A percentile compares a stretch with the other conserved stretches of the same genome.
phyloP scores from a whole-genome alignment of 139 green algal species.

The Pleodorina starrii region DNA sequence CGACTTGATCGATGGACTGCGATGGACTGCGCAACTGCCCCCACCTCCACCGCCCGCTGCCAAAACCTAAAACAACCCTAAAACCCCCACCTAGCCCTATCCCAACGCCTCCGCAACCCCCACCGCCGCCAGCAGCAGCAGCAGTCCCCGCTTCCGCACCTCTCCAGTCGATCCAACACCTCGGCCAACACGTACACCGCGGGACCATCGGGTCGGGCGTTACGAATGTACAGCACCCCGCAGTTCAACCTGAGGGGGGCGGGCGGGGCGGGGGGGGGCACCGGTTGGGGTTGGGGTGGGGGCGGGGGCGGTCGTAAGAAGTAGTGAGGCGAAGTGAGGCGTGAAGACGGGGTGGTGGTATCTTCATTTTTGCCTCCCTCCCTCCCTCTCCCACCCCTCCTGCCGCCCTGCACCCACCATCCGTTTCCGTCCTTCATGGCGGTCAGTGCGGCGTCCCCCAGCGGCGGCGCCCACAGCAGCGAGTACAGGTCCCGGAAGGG shows the following conservation, averaged over 20 bases:
- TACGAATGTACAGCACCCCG: slow-evolving; percentile 56
- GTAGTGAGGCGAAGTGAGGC: background rate
- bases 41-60: no score
- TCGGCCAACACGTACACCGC: slow-evolving; percentile 48
- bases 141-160: slow-evolving; percentile 14
- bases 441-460: slow-evolving; percentile 1
- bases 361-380: background rate
- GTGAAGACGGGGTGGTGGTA: background rate
- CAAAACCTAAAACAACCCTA: no score
- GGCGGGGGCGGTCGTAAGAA: background rate
- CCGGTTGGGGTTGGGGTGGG: background rate
- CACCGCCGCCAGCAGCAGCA: no score
- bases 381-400: background rate
- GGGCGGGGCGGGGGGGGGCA: background rate
- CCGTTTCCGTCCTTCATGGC: slow-evolving; percentile 59
- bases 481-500: slow-evolving; percentile 40
- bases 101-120: no score
- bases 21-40: no score
- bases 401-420: slow-evolving; percentile 17
- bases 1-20: no score
- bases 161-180: slow-evolving; percentile 38
- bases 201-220: slow-evolving; percentile 44
- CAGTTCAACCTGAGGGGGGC: slow-evolving; percentile 34
- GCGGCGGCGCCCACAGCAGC: slow-evolving; percentile 25
- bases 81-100: no score